Base-by-base conservation (phyloP, 2,329 filamentous ascomycete species). In the Sporothrix phasma region DNA sequence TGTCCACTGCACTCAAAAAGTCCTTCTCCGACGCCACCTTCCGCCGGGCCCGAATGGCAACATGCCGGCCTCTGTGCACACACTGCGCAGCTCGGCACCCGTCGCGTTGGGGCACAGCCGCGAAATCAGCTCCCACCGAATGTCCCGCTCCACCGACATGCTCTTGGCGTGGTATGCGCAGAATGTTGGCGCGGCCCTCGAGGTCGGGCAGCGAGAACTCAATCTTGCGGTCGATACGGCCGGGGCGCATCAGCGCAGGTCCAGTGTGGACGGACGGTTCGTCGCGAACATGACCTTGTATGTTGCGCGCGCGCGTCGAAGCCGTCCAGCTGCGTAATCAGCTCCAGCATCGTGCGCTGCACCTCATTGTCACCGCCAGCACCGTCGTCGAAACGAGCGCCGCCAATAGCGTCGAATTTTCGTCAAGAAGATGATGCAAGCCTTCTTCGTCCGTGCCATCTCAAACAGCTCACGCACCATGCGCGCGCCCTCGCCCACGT, bases 261-360 rank as follows among this genome's bases (percentile, higher is more conserved):
- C 95, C 24, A 99, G 82, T 1, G 91, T 96, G 69, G 99, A 95
- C 70, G 99, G 97, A 84, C 97, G 97, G 86, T 99, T 99, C 70
- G 94, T 99, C n/a, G 94, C 95, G 91, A 99, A 97, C 77, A 99
- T 93, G 69, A 99, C 94, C 82, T 99, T 99, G 77, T n/a, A 99
- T 93, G 75, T 99, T 94, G 71, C 95, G n/a, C 95, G 68, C 94
- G 90, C 75, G 99, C 94, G 74, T 99, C 94, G 78, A 99, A 99
- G 72, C 94, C 94, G 75, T 99, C 94, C 10, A 99, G 87, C 80
- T 99, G 94, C 77, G 99, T 99, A 58, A 99, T 88, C 63, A 99
- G 85, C 74, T 99, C 94, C 76, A 99, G 80, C 94, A 99, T 99
- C 59, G 94, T 99, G 75, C 94, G 88, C 80, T 99, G 94, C 43